These are phyloP conservation scores for Crithidia mellificae DNA, from an alignment of 208 protist species.

Conservation along the genomic window DNA sequence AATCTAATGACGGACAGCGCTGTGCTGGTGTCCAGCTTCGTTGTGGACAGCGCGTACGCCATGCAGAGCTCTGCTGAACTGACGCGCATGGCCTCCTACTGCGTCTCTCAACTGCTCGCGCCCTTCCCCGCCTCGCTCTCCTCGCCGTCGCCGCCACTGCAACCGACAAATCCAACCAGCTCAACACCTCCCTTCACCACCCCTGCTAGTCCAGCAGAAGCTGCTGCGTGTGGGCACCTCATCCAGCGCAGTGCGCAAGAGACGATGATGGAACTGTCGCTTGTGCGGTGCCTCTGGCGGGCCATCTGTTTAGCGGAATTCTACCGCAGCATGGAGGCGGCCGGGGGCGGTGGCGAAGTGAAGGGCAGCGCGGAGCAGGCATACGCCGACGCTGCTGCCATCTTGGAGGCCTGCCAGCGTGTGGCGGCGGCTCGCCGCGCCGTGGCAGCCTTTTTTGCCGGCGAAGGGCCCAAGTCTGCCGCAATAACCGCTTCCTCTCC, in stretches of 20 bases:
- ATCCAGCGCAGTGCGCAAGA: slow-evolving; percentile 33
- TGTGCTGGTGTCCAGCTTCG: slow-evolving; percentile 47
- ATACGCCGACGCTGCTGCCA: slow-evolving; percentile 35
- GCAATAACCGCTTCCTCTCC: too few relatives aligned
- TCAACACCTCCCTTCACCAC: not conserved
- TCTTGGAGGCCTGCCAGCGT: slow-evolving; percentile 29
- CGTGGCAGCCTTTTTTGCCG: too few relatives aligned
- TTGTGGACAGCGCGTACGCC: slow-evolving; percentile 78
- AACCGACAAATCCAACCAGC: not conserved
- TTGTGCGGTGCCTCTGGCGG: slow-evolving; percentile 72
- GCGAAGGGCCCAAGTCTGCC: too few relatives aligned
- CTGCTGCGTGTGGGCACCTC: not conserved
- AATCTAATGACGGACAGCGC: slow-evolving; percentile 10
- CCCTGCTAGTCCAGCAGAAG: too few relatives aligned
- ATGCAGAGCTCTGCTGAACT: slow-evolving; percentile 44
- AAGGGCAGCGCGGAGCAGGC: slow-evolving; percentile 41
- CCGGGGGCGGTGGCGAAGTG: not conserved
- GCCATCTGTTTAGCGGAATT: slow-evolving; percentile 55
- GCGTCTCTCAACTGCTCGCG: slow-evolving; percentile 32
- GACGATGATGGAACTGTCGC: slow-evolving; percentile 45
- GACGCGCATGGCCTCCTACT: slow-evolving; percentile 48
- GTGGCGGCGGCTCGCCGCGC: slow-evolving; percentile 2
- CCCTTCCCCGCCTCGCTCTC: not conserved
- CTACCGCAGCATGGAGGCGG: slow-evolving; percentile 29
- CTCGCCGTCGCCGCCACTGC: not conserved